Evolutionary conservation across 345 rosid genomes (phyloP).

Genomic region (Clarkia xantiana): DNA sequence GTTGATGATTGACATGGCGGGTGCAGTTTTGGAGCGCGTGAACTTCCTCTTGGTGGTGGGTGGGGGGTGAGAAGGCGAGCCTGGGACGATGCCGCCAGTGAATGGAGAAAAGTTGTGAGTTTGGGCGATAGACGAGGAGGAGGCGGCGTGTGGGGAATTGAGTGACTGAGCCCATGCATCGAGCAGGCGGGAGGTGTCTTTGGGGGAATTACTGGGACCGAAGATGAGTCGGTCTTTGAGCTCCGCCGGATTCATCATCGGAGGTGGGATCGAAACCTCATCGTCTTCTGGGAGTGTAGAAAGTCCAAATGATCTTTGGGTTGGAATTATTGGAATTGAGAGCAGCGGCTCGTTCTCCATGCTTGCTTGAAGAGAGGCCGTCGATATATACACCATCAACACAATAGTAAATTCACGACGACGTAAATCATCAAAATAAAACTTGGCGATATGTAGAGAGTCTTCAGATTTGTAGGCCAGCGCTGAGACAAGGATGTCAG

Average conservation of each 20-base stretch:
- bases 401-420: background rate
- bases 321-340: conserved; percentile 25
- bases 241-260: conserved; percentile 36
- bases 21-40: conserved; percentile 71
- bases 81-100: conserved; percentile 7
- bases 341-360: conserved; percentile 58
- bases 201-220: conserved; percentile 33
- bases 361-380: background rate
- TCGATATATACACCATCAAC: background rate
- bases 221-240: conserved; percentile 63
- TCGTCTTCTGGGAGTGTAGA: conserved; percentile 53
- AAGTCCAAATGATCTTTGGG: conserved; percentile 20
- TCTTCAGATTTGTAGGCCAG: too few species aligned
- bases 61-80: conserved; percentile 15
- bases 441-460: too few species aligned
- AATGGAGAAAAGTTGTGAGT: conserved; percentile 1
- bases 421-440: too few species aligned
- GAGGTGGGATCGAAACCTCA: conserved; percentile 39
- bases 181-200: conserved; percentile 26
- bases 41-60: conserved; percentile 20
- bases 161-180: conserved; percentile 37
- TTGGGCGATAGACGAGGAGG: conserved; percentile 9
- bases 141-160: conserved; percentile 16
- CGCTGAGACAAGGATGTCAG: too few species aligned
- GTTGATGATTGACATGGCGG: conserved; percentile 36